Base-by-base conservation (phyloP, 164 flowering plant species). In the Tinospora cordifolia region DNA sequence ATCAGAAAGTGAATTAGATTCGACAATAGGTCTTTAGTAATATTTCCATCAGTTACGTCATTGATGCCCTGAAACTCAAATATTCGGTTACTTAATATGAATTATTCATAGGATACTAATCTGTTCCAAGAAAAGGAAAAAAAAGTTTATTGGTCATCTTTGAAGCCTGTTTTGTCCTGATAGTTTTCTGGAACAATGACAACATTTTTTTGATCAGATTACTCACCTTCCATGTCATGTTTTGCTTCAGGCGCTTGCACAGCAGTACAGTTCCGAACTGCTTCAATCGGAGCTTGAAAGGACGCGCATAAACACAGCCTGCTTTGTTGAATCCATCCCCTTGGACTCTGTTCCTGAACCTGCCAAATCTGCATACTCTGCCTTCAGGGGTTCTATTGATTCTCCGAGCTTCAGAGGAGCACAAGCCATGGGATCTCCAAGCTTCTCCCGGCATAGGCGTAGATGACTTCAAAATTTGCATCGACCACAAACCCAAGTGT, bases 221-320 rank as follows among this genome's bases (percentile, higher is more conserved):
- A 44, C 22, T 51, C 58, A n/a, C 36, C 4, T 51, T 7, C n/a
- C 58, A n/a, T 51, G 17, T 22, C 15, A 17, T 54, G 0, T 44
- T 30, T 60, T 75, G 49, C 59, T 63, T 25, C 84, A 92, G 99
- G 97, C 96, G 63, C 92, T 90, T 54, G 94, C 97, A 6, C 97
- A 95, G 83, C 98, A 92, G 76, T 92, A 75, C 71, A 85, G 93
- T 72, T 74, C 93, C 1, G 99, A 95, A 67, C 82, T 95, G 64
- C 97, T 95, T 65, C 91, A 90, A 75, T 64, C 80, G 21, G 99
- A 92, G 77, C 91, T 92, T 2, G 97, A 92, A 78, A 83, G 96
- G 77, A 95, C 99, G 41, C 91, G 93, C 7, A 78, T 95, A 39
- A 95, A 95, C 75, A 85, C 96, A 2, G 91, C 98, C 65, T 94